These are phyloP conservation scores for Ambrosiella xylebori DNA, from an alignment of 2,329 filamentous ascomycete species.

Conservation along the genomic window DNA sequence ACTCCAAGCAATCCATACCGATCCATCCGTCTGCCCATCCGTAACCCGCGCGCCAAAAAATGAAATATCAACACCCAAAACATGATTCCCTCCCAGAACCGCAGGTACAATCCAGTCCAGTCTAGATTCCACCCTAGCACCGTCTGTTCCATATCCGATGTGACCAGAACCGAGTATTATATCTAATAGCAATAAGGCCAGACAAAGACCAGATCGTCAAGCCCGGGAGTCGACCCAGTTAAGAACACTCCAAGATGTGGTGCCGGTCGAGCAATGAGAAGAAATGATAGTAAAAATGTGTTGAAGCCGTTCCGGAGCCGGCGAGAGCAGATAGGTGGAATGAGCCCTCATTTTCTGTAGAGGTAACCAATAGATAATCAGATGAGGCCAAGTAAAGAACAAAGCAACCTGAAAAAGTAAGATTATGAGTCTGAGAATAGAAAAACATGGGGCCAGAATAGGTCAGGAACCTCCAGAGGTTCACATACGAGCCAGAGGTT, in stretches of 20 bases:
- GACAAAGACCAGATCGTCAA: neutral
- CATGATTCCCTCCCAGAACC: neutral
- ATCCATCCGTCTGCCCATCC: slow-evolving; percentile 12
- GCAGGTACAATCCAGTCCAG: neutral
- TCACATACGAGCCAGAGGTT: too few species aligned
- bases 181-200: neutral
- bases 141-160: too few species aligned
- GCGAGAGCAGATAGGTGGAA: neutral
- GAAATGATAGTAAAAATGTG: slow-evolving; percentile 16
- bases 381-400: too few species aligned
- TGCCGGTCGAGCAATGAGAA: neutral
- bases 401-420: slow-evolving; percentile 12
- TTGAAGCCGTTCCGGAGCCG: slow-evolving; percentile 12
- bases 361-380: too few species aligned
- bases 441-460: too few species aligned
- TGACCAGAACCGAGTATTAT: neutral
- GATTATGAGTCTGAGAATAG: too few species aligned
- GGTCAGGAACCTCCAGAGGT: too few species aligned
- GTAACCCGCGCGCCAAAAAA: slow-evolving; percentile 1
- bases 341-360: too few species aligned
- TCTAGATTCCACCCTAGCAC: too few species aligned
- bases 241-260: neutral
- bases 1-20: slow-evolving; percentile 8
- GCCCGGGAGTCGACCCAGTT: neutral
- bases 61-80: neutral